A percentile compares a stretch with the other conserved stretches of the same genome.
These are phyloP conservation scores for Sporisorium scitamineum DNA, from an alignment of 1,284 basidiomycete genomes.

Conservation along the genomic window DNA sequence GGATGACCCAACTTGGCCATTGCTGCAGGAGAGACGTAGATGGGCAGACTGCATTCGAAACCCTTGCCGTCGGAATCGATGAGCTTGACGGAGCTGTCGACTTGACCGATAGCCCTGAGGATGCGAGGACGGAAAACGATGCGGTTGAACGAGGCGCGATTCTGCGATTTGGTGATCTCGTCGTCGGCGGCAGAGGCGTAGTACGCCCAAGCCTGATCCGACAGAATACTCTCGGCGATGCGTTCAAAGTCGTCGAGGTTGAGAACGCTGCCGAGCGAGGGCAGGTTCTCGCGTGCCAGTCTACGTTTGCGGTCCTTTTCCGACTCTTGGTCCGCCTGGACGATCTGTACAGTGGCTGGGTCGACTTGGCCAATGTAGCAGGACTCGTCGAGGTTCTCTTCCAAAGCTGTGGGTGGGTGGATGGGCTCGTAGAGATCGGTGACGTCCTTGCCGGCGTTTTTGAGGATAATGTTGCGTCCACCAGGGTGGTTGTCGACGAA, in stretches of 20 bases:
- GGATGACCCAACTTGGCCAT: slow-evolving; percentile 92
- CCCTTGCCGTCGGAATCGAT: slow-evolving; percentile 31
- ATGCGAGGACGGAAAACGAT: slow-evolving; percentile 95
- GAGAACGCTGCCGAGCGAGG: slow-evolving; percentile 80
- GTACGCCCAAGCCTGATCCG: slow-evolving; percentile 68
- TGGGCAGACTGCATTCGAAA: slow-evolving; percentile 37
- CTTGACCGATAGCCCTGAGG: slow-evolving; percentile 84
- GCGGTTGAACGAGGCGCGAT: slow-evolving; percentile 86
- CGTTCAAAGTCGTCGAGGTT: slow-evolving; percentile 90
- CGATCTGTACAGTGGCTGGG: slow-evolving; percentile 44
- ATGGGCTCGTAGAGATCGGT: slow-evolving; percentile 65
- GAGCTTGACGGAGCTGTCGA: slow-evolving; percentile 75
- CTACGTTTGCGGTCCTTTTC: slow-evolving; percentile 44
- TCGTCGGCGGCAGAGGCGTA: slow-evolving; percentile 72
- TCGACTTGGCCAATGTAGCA: slow-evolving; percentile 61
- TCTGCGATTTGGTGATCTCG: slow-evolving; percentile 73
- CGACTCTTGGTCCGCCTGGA: slow-evolving; percentile 43
- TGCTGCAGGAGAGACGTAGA: slow-evolving; percentile 85
- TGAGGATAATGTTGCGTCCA: slow-evolving; percentile 80
- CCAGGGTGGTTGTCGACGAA: slow-evolving; percentile 85
- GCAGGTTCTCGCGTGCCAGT: slow-evolving; percentile 69
- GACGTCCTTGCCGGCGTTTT: slow-evolving; percentile 82
- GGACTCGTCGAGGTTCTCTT: slow-evolving; percentile 60
- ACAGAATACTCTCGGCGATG: slow-evolving; percentile 58
- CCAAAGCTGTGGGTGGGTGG: slow-evolving; percentile 64